These are phyloP conservation scores for Besnoitia besnoiti DNA, from an alignment of 169 alveolate genomes.

Conservation along the genomic window DNA sequence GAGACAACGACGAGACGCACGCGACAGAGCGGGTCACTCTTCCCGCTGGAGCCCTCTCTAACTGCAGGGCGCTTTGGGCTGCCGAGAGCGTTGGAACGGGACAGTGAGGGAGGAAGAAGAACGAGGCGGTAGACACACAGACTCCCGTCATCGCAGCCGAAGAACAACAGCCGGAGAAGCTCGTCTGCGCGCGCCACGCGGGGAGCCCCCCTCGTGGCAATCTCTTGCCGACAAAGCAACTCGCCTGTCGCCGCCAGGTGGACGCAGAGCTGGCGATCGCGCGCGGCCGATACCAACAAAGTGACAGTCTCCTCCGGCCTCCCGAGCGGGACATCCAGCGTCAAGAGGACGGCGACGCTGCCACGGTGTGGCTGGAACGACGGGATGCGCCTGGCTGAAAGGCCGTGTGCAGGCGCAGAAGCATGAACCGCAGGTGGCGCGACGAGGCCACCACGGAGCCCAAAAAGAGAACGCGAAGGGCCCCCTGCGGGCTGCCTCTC, in stretches of 20 bases:
- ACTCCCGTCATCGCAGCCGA: conserved; percentile 37
- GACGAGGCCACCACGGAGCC: too few species aligned
- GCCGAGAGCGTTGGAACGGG: too few species aligned
- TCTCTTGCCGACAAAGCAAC: conserved; percentile 8
- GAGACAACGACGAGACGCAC: neutral
- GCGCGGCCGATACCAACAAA: conserved; percentile 12
- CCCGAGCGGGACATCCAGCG: neutral
- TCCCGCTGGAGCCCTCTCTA: neutral
- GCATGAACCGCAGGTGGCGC: too few species aligned
- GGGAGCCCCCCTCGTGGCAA: neutral
- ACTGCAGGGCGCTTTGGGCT: neutral
- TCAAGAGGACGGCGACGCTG: neutral
- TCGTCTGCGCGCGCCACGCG: conserved; percentile 7
- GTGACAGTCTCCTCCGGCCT: neutral
- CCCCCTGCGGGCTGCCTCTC: too few species aligned
- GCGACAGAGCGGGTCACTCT: neutral
- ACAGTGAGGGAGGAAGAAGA: neutral
- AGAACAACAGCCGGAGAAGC: neutral
- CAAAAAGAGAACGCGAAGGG: too few species aligned
- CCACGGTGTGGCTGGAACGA: conserved; percentile 3
- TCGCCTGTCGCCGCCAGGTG: conserved; percentile 5
- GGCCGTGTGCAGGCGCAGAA: too few species aligned
- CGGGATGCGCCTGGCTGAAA: too few species aligned
- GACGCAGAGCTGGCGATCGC: conserved; percentile 36
- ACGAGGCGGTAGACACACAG: neutral